These are phyloP conservation scores for Tripterygium wilfordii DNA, from an alignment of 177 flowering plant species.

Conservation along the genomic window DNA sequence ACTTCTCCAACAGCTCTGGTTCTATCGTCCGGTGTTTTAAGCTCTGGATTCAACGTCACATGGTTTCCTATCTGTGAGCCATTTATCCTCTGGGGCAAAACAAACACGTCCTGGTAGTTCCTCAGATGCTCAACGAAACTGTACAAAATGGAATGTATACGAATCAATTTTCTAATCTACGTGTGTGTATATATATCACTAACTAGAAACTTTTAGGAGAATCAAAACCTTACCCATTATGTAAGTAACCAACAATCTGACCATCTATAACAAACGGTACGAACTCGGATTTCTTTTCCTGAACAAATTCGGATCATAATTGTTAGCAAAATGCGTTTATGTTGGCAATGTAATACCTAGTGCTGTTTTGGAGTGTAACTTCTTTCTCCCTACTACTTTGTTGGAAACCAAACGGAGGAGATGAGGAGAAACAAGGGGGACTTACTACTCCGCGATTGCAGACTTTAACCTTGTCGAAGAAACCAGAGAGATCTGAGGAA, in stretches of 20 bases:
- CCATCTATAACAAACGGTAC: conserved; percentile 57
- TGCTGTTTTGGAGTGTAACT: too few relatives aligned
- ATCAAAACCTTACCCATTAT: conserved; percentile 34
- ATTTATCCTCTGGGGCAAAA: conserved; percentile 30
- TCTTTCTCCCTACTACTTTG: too few relatives aligned
- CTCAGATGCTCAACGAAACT: conserved; percentile 57
- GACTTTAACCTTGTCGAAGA: conserved; percentile 40
- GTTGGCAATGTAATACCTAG: too few relatives aligned
- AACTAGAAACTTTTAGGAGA: background rate
- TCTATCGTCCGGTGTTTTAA: conserved; percentile 52
- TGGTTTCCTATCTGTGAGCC: conserved; percentile 17
- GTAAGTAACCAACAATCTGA: conserved; percentile 59
- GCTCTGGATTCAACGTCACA: conserved; percentile 37
- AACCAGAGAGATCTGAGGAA: conserved; percentile 40
- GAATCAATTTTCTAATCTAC: too few relatives aligned
- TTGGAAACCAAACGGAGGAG: too few relatives aligned
- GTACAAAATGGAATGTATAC: conserved; percentile 21
- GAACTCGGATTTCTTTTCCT: conserved; percentile 57
- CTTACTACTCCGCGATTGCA: conserved; percentile 74
- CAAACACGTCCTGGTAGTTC: conserved; percentile 53
- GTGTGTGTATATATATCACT: too few relatives aligned
- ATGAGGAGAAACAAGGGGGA: background rate
- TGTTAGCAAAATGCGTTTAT: background rate
- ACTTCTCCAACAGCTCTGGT: conserved; percentile 64
- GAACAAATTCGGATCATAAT: conserved; percentile 8